Base-by-base conservation (phyloP, 2,329 filamentous ascomycete species). In the Podosphaera xanthii region DNA sequence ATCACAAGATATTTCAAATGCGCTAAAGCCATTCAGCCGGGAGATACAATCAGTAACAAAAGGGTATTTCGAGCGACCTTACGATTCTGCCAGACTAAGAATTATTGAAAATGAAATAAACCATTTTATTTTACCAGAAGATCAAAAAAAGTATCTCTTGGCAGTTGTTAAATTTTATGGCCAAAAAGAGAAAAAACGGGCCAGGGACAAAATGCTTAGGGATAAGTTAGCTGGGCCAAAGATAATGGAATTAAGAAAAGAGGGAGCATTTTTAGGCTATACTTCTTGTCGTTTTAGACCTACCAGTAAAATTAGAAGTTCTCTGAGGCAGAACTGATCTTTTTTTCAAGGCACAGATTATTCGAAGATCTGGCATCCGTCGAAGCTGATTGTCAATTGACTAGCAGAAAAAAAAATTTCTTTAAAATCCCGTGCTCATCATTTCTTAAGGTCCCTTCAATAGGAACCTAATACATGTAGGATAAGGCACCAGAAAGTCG, bases 221-320 rank as follows among this genome's bases (percentile, higher is more conserved):
- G 91, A 97, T 69, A 77, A 76, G 34, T 71, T 74, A 7, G 77
- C 84, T 5, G 83, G 81, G 48, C 76, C 75, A 48, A 74, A 76
- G 14, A 88, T 85, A n/a, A 73, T 97, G 70, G 82, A 87, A 64
- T 77, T 92, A 63, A 79, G 92, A 61, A 94, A 91, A 71, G 79
- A 78, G 68, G 85, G 80, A 34, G 89, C 88, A 0, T 97, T 97
- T 70, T 71, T 94, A 62, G 91, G 91, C 0, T 98, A 98, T 69
- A 87, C 86, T 1, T 97, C 92, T 75, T 79, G 82, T 10, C 74
- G 82, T 54, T 75, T 75, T 50, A 64, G 63, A 36, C 58, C 59
- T 2, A 56, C 58, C 3, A 60, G 58, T 30, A 60, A 63, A 3
- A 60, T 58, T 58, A 42, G 30, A 59, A 61, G 14, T 35, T 54